Evolutionary conservation across 2,329 filamentous ascomycete genomes (phyloP), one percentile per base, ranked within the genome.

Genomic region (Chrysoporthe deuterocubensis): DNA sequence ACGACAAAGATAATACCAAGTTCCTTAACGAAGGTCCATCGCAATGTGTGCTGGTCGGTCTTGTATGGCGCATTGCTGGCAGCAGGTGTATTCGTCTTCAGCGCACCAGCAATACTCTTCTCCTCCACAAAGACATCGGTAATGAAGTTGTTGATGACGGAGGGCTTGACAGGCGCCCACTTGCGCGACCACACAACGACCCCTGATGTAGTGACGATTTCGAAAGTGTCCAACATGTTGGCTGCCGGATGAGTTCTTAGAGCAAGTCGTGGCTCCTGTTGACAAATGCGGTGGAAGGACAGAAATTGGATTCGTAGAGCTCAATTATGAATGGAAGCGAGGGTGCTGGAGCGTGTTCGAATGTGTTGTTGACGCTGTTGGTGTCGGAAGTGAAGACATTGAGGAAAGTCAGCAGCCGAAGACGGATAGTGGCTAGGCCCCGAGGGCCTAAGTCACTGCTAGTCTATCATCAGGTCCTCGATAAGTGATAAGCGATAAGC

Each of bases 81-180:
- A 16, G 89, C 85, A 7, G 89, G 87, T 62, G 80, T 82, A 60
- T 84, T 80, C 69, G 89, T 86, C 72, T 88, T 87, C 64, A 89
- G 84, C 66, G 87, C 83, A 64, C 86, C 84, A 62, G 84, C 84
- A 67, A 89, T 85, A 69, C 87, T 87, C 79, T 92, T 94, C 83
- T 97, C 95, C 81, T 99, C 96, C 76, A 99, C 97, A 78, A 99
- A 97, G 76, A 97, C 93, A 80, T 98, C 94, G 78, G 90, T 90
- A 80, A 99, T 97, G 79, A 99, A 90, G 83, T 89, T 92, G 84
- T 99, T 97, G 83, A 99, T 90, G 72, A 97, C 85, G 74, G 91
- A 89, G 56, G 92, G 87, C 77, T 89, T 94, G 76, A 97, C 89
- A 2, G 91, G 86, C 65, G 90, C 89, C 78, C 95, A 97, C 37